Base-by-base conservation (phyloP, 257 asterid species). In the Plantago major region DNA sequence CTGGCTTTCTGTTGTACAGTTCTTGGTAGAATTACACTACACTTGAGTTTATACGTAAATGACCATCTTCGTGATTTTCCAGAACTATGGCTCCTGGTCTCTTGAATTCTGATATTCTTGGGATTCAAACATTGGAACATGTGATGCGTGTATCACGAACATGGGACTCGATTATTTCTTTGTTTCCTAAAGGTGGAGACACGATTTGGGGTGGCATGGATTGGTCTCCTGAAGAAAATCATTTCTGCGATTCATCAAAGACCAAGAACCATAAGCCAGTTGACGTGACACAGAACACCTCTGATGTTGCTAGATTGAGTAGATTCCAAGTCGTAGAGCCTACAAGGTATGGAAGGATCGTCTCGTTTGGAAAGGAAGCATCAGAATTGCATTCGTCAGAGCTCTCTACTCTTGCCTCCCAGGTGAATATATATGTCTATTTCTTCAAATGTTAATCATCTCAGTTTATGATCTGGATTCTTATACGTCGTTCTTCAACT, bases 151-250 rank as follows among this genome's bases (percentile, higher is more conserved):
- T 84, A 4, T 66, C 78, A 7, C 74, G 96, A 71, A 86, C 97
- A 10, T 86, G 97, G 97, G 99, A 89, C 73, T 84, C 97, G 0
- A 69, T 85, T 10, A 40, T 86, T 47, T 89, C 96, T 1, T 71
- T 92, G 81, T 55, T 84, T 46, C 99, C 99, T 9, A 92, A 86
- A 83, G 99, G 97, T 1, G 99, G 97, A 33, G 99, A 92, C 50
- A 60, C 94, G 7, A 68, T 89, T 52, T 92, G 99, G 99, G 99
- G 99, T 0, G 59, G 72, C 81, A 64, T 80, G 69, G 90, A 86
- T 73, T 84, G 86, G 95, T 81, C 97, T 15, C 97, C 95, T 0
- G 97, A 92, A 64, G 96, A 86, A 74, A 85, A 72, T 63, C 79
- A 84, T 56, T 78, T 68, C 0, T 89, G 96, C 59, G 70, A 66